A percentile compares a stretch with the other conserved stretches of the same genome.
Evolutionary conservation across 2,329 filamentous ascomycete genomes (phyloP).

Genomic region (Metarhizium album): DNA sequence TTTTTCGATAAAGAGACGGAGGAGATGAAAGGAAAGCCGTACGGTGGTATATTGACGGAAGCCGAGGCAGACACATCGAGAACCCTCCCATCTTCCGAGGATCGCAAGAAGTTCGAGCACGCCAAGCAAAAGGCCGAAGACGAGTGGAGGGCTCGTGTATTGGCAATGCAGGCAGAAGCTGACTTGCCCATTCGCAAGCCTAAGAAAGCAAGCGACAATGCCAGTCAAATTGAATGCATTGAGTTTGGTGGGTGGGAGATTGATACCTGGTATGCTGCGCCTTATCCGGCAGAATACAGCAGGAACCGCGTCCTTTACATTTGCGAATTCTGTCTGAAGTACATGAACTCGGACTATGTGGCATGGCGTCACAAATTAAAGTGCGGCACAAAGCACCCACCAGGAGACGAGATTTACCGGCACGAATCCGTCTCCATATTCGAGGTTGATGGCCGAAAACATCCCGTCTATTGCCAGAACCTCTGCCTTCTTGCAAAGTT

Average conservation of each 20-base stretch:
- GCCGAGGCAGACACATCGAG: slow-evolving; percentile 82
- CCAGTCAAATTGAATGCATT: slow-evolving; percentile 97
- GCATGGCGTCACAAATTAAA: slow-evolving; percentile 97
- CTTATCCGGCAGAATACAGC: slow-evolving; percentile 97
- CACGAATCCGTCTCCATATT: slow-evolving; percentile 88
- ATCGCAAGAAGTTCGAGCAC: slow-evolving; percentile 79
- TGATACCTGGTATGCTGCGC: slow-evolving; percentile 97
- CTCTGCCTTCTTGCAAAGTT: slow-evolving; percentile 91
- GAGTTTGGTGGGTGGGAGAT: slow-evolving; percentile 97
- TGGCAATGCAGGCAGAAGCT: slow-evolving; percentile 50
- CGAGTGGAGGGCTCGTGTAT: slow-evolving; percentile 65
- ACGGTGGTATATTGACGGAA: slow-evolving; percentile 85
- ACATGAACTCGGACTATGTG: slow-evolving; percentile 98
- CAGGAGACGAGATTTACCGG: slow-evolving; percentile 95
- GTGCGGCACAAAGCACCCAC: slow-evolving; percentile 91
- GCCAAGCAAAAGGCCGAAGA: slow-evolving; percentile 87
- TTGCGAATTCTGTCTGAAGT: slow-evolving; percentile 97
- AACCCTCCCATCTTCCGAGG: slow-evolving; percentile 69
- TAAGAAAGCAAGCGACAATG: slow-evolving; percentile 70
- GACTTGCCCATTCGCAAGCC: slow-evolving; percentile 52
- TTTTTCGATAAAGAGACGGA: slow-evolving; percentile 85
- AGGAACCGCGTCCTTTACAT: slow-evolving; percentile 95
- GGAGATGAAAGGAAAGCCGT: slow-evolving; percentile 84
- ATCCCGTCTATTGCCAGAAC: slow-evolving; percentile 98
- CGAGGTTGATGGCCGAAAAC: slow-evolving; percentile 92